phyloP scores from a whole-genome alignment of 1,139 yeast genomes.

The Suhomyces guaymorum region DNA sequence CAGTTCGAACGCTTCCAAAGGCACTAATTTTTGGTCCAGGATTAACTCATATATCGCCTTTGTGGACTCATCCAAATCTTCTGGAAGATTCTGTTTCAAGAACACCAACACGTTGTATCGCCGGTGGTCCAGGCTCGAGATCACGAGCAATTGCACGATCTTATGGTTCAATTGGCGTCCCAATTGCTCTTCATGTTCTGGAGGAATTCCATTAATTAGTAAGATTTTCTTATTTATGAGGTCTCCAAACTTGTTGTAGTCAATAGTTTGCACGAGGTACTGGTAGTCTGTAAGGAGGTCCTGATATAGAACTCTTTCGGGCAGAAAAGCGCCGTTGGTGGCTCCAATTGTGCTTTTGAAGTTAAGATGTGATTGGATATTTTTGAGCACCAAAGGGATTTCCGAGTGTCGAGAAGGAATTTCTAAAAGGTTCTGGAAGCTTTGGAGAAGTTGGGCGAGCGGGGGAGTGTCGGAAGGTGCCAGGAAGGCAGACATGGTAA shows the following conservation, averaged over 20 bases:
- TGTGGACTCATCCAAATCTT: constrained; percentile 1
- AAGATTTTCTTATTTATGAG: constrained; percentile 41
- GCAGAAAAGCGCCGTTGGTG: neutral
- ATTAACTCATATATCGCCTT: constrained; percentile 13
- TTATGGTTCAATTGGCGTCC: constrained; percentile 22
- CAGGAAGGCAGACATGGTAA: neutral
- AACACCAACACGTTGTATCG: constrained; percentile 30
- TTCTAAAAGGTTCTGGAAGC: too few species aligned
- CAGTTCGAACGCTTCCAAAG: constrained; percentile 17
- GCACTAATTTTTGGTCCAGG: constrained; percentile 20
- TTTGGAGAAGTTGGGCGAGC: too few species aligned
- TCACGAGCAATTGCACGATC: constrained; percentile 31
- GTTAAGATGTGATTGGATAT: constrained; percentile 2
- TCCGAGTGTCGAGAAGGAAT: constrained; percentile 3
- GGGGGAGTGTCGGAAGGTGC: neutral
- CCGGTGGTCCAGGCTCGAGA: constrained; percentile 39
- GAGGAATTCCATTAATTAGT: constrained; percentile 23
- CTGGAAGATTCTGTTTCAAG: constrained; percentile 17
- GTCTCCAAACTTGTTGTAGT: constrained; percentile 31
- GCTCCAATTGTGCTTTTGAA: neutral
- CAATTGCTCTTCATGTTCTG: constrained; percentile 5
- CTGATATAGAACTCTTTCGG: constrained; percentile 17
- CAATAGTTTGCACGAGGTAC: constrained; percentile 23
- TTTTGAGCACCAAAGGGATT: too few species aligned
- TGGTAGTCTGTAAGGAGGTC: constrained; percentile 37